Percentiles rank a stretch among this genome's conserved stretches.
Evolutionary conservation across 176 grass and related monocot species (phyloP).

Genomic region (Bothriochloa decipiens): DNA sequence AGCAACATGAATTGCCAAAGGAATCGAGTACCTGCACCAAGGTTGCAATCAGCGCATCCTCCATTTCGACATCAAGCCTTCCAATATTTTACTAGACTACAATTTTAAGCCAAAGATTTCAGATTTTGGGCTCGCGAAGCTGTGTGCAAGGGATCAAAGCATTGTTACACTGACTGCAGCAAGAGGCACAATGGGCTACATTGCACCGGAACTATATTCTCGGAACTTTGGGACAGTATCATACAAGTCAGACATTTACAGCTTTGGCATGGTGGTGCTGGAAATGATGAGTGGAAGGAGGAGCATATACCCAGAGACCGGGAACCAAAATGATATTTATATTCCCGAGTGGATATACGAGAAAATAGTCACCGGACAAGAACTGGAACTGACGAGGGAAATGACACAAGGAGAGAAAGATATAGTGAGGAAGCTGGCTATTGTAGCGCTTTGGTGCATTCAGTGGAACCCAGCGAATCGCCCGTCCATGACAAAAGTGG

Average conservation of each 20-base stretch:
- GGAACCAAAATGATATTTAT: conserved; percentile 36
- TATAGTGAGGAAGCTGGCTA: conserved; percentile 38
- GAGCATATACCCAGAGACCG: conserved; percentile 43
- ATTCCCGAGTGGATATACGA: conserved; percentile 55
- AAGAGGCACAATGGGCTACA: conserved; percentile 58
- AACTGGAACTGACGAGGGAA: conserved; percentile 13
- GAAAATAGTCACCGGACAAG: conserved; percentile 19
- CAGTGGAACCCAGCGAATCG: conserved; percentile 55
- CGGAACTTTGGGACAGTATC: conserved; percentile 38
- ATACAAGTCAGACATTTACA: conserved; percentile 58
- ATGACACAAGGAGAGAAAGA: conserved; percentile 28
- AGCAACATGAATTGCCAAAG: conserved; percentile 47
- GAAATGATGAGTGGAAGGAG: conserved; percentile 49
- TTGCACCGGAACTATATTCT: conserved; percentile 54
- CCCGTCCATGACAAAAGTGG: conserved; percentile 49
- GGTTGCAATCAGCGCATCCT: conserved; percentile 69
- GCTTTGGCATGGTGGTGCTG: conserved; percentile 54
- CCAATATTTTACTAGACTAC: conserved; percentile 63
- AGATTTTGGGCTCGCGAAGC: conserved; percentile 70
- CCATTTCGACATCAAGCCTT: conserved; percentile 76
- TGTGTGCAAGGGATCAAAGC: conserved; percentile 69
- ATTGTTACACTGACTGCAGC: conserved; percentile 46
- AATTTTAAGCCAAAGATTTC: conserved; percentile 60
- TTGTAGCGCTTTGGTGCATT: conserved; percentile 62
- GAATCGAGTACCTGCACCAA: conserved; percentile 73